Conservation (phyloP, 257 asterid genomes). For the Ilex aquifolium region DNA sequence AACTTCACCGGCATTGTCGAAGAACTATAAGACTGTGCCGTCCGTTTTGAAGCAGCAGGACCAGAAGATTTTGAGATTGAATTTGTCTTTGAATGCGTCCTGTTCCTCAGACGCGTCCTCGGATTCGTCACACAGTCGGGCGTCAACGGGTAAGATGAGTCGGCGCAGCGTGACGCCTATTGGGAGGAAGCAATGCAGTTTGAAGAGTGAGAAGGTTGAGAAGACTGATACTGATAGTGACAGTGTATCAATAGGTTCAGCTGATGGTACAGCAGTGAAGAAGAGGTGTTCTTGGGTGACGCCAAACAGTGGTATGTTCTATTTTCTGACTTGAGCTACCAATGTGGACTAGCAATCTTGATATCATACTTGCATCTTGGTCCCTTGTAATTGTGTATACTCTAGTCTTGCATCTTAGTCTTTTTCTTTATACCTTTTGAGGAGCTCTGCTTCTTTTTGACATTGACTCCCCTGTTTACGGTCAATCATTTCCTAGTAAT, state of each 20-base stretch:
- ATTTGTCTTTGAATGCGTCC: conserved; percentile 65
- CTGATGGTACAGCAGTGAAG: conserved; percentile 41
- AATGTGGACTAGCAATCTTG: background rate
- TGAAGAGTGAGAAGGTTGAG: conserved; percentile 29
- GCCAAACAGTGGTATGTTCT: conserved; percentile 61
- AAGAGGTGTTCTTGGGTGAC: conserved; percentile 98
- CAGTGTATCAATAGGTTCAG: conserved; percentile 17
- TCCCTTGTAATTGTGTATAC: too few species aligned
- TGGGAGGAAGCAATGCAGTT: conserved; percentile 49
- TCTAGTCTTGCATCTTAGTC: too few species aligned
- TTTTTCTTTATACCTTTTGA: too few species aligned
- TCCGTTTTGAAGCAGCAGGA: conserved; percentile 52
- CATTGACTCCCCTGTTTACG: too few species aligned
- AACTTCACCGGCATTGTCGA: conserved; percentile 8
- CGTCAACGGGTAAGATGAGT: conserved; percentile 70
- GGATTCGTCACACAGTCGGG: conserved; percentile 83
- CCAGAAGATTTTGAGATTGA: conserved; percentile 17
- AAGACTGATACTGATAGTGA: conserved; percentile 32
- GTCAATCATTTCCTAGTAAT: too few species aligned
- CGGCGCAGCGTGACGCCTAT: conserved; percentile 37
- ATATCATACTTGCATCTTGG: too few species aligned
- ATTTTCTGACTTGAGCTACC: background rate
- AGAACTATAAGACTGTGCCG: conserved; percentile 34
- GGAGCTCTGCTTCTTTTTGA: too few species aligned
- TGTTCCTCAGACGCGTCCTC: conserved; percentile 95